phyloP scores from a whole-genome alignment of 225 moss, liverwort and hornwort genomes.

The Pseudisothecium myosuroides region DNA sequence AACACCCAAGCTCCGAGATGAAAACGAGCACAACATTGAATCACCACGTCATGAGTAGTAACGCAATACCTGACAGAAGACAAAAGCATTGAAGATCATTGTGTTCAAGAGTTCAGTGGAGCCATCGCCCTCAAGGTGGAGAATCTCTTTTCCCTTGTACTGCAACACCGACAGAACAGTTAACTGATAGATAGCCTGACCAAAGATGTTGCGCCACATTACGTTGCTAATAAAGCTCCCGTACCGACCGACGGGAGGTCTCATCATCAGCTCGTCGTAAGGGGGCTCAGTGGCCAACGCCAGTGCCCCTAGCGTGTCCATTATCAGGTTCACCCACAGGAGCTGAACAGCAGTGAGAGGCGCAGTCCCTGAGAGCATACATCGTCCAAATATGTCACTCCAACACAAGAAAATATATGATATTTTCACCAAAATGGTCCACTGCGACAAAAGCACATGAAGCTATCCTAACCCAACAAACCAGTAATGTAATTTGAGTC shows the following conservation, averaged over 20 bases:
- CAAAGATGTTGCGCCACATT: slow-evolving; percentile 91
- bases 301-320: slow-evolving; percentile 93
- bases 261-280: slow-evolving; percentile 70
- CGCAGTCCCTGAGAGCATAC: slow-evolving; percentile 51
- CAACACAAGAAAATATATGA: background rate
- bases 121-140: slow-evolving; percentile 29
- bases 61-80: slow-evolving; percentile 81
- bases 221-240: slow-evolving; percentile 59
- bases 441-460: background rate
- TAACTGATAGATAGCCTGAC: slow-evolving; percentile 87
- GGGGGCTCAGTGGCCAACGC: slow-evolving; percentile 96
- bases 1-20: background rate
- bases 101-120: slow-evolving; percentile 44
- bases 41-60: background rate
- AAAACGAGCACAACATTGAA: background rate
- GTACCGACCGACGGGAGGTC: slow-evolving; percentile 50
- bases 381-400: background rate
- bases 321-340: slow-evolving; percentile 94
- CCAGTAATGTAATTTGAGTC: background rate
- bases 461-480: background rate
- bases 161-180: slow-evolving; percentile 53
- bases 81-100: slow-evolving; percentile 92
- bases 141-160: slow-evolving; percentile 49
- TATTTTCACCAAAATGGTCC: background rate
- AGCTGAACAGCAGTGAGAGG: slow-evolving; percentile 95